A percentile compares a stretch with the other conserved stretches of the same genome.
Evolutionary conservation across 495 filamentous ascomycete species (phyloP).

Genomic region (Penicillium turbatum): DNA sequence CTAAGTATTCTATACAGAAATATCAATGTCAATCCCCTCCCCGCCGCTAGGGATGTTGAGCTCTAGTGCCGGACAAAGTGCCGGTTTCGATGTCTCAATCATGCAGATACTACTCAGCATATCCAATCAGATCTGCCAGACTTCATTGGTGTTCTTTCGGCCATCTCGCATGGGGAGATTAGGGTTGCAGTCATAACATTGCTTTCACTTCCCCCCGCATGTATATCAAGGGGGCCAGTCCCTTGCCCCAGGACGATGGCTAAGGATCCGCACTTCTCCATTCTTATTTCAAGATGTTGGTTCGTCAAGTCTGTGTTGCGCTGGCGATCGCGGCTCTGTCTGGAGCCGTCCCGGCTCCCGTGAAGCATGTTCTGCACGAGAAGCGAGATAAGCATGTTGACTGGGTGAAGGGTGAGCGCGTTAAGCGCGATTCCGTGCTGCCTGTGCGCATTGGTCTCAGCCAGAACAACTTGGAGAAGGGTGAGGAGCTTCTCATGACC

Average conservation of each 20-base stretch:
- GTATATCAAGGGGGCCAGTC: not conserved
- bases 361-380: constrained; percentile 41
- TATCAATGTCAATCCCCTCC: not conserved
- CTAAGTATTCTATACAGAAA: not conserved
- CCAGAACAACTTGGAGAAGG: constrained; percentile 29
- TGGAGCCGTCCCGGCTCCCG: constrained; percentile 29
- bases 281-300: constrained; percentile 10
- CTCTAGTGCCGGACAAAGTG: not conserved
- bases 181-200: constrained; percentile 7
- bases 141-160: not conserved
- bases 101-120: not conserved
- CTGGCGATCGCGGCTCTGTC: constrained; percentile 27
- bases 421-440: constrained; percentile 25
- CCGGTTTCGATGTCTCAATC: not conserved
- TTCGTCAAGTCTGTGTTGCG: constrained; percentile 24
- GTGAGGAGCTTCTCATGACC: constrained; percentile 27
- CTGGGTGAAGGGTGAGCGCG: constrained; percentile 32
- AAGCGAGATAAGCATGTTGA: constrained; percentile 28
- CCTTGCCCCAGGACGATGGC: not conserved
- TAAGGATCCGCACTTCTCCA: not conserved
- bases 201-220: not conserved
- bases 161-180: not conserved
- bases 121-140: not conserved
- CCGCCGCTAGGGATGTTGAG: not conserved
- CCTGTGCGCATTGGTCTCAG: constrained; percentile 30